These are phyloP conservation scores for Gamarada debralockiae DNA, from an alignment of 495 filamentous ascomycete genomes.

Conservation along the genomic window DNA sequence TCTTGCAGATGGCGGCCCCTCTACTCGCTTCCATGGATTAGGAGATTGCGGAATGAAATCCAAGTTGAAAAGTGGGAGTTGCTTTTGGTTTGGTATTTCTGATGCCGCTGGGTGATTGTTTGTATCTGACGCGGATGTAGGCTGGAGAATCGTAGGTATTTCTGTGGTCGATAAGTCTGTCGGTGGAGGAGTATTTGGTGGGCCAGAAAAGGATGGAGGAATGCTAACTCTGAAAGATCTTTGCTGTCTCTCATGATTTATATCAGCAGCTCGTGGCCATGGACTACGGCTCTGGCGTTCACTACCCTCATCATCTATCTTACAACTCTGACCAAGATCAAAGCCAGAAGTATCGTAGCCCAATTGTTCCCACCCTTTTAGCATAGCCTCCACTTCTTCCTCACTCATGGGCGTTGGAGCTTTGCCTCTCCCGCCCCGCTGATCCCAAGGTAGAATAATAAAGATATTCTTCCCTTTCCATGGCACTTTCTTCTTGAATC, in stretches of 20 bases:
- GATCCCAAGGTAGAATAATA: conserved; percentile 64
- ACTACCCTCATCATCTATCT: conserved; percentile 30
- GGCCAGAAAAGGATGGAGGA: too few relatives aligned
- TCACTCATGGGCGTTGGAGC: conserved; percentile 55
- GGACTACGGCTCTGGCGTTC: conserved; percentile 62
- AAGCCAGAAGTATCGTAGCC: conserved; percentile 78
- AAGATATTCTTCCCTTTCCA: conserved; percentile 75
- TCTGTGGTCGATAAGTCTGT: too few relatives aligned
- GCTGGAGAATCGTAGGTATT: too few relatives aligned
- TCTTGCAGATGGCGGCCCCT: too few relatives aligned
- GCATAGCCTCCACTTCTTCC: conserved; percentile 59
- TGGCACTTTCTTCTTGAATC: conserved; percentile 49
- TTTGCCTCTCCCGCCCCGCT: conserved; percentile 55
- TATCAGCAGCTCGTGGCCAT: conserved; percentile 66
- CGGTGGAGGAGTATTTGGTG: too few relatives aligned
- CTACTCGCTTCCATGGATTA: too few relatives aligned
- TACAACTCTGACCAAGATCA: conserved; percentile 42
- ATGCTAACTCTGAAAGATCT: conserved; percentile 61
- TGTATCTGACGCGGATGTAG: too few relatives aligned
- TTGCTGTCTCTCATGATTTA: conserved; percentile 47
- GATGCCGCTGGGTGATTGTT: too few relatives aligned
- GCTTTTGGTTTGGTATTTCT: too few relatives aligned
- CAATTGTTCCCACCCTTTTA: conserved; percentile 66
- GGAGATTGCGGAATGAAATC: too few relatives aligned
- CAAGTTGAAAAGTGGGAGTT: too few relatives aligned